phyloP scores from a whole-genome alignment of 805 yeast species.

The Monosporozyma aerobia region DNA sequence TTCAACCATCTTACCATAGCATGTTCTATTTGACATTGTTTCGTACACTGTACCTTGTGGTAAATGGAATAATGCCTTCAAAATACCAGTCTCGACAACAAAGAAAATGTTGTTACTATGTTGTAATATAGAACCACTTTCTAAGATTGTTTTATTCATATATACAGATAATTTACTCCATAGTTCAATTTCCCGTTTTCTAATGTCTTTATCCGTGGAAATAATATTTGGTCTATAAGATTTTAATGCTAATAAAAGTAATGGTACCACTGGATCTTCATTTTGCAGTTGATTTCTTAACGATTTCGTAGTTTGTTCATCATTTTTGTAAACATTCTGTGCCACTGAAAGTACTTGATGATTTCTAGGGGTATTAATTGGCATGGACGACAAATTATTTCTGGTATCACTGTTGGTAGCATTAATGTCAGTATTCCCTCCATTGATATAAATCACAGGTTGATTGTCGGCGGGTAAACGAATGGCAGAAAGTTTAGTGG shows the following conservation, averaged over 20 bases:
- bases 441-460: not conserved
- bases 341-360: conserved; percentile 34
- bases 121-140: conserved; percentile 38
- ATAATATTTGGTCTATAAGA: conserved; percentile 20
- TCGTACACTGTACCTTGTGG: conserved; percentile 35
- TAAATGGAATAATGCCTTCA: conserved; percentile 44
- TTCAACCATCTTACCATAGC: conserved; percentile 37
- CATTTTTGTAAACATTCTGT: conserved; percentile 26
- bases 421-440: not conserved
- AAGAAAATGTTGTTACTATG: conserved; percentile 36
- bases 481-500: not conserved
- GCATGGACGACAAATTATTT: conserved; percentile 9
- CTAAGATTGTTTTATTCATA: conserved; percentile 42
- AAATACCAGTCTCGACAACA: conserved; percentile 48
- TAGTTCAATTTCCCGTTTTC: conserved; percentile 38
- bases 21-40: conserved; percentile 45
- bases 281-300: conserved; percentile 13
- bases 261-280: conserved; percentile 19
- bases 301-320: conserved; percentile 18
- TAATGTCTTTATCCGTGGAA: conserved; percentile 22
- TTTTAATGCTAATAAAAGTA: conserved; percentile 24
- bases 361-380: conserved; percentile 35
- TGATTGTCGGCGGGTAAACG: not conserved
- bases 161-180: conserved; percentile 59
- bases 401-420: not conserved